Percentiles rank a stretch among this genome's conserved stretches.
phyloP scores from a whole-genome alignment of 129 eudicot genomes.

The Heracleum sosnowskyi region DNA sequence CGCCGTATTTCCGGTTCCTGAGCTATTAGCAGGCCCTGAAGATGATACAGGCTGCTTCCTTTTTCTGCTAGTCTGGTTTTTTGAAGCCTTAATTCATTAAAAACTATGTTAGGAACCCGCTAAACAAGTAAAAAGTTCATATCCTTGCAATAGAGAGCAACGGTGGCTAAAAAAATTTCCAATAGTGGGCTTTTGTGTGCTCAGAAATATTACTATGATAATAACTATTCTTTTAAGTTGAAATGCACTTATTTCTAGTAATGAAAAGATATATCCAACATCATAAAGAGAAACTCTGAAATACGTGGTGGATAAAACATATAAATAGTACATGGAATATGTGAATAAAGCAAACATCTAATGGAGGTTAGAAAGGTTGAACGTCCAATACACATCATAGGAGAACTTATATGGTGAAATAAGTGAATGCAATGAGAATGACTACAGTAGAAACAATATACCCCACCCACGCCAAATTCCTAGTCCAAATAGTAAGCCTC shows the following conservation, averaged over 20 bases:
- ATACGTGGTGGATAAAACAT: not conserved
- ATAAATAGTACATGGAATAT: not conserved
- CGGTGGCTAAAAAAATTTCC: not conserved
- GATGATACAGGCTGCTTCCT: constrained; percentile 91
- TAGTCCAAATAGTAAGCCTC: not conserved
- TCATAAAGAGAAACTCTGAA: not conserved
- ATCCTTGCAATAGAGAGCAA: not conserved
- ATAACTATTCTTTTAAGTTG: not conserved
- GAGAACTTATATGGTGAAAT: not conserved
- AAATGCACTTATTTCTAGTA: not conserved
- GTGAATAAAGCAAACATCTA: not conserved
- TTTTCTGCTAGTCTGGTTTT: constrained; percentile 78
- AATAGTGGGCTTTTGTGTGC: not conserved
- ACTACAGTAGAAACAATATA: not conserved
- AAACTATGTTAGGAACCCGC: constrained; percentile 28
- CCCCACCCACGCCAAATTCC: not conserved
- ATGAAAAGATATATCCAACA: not conserved
- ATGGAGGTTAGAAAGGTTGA: not conserved
- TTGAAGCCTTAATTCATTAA: constrained; percentile 41
- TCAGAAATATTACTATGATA: not conserved
- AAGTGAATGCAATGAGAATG: not conserved
- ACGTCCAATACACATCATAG: not conserved
- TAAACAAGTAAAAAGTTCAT: constrained; percentile 1
- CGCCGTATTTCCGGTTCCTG: constrained; percentile 92
- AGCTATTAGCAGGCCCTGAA: constrained; percentile 97